phyloP scores from a whole-genome alignment of 495 filamentous ascomycete genomes.

The Lepraria neglecta region DNA sequence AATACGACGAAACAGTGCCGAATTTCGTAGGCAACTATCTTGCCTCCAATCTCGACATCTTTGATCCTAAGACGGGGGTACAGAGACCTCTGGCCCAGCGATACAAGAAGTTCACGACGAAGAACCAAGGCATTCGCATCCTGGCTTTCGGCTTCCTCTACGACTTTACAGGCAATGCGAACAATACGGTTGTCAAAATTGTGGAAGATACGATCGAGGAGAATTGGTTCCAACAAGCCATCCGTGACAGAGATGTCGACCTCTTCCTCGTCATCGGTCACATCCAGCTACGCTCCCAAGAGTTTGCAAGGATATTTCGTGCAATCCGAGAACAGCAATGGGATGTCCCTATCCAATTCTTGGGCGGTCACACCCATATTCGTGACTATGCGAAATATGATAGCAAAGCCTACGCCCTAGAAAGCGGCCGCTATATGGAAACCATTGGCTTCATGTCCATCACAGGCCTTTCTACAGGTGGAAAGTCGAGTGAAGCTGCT shows the following conservation, averaged over 20 bases:
- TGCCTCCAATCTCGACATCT: constrained; percentile 88
- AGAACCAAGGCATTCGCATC: constrained; percentile 76
- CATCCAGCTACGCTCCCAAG: constrained; percentile 69
- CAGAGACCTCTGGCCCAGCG: constrained; percentile 72
- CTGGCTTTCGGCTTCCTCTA: constrained; percentile 91
- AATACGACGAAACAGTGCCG: constrained; percentile 71
- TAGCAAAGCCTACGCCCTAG: constrained; percentile 69
- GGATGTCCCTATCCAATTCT: constrained; percentile 84
- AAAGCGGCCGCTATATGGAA: constrained; percentile 94
- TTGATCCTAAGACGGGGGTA: constrained; percentile 60
- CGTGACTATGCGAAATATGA: constrained; percentile 81
- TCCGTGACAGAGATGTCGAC: constrained; percentile 72
- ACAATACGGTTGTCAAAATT: constrained; percentile 77
- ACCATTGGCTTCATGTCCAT: constrained; percentile 96
- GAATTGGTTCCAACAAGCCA: constrained; percentile 82
- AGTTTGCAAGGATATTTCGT: constrained; percentile 69
- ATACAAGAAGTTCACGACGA: constrained; percentile 81
- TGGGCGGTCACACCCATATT: constrained; percentile 88
- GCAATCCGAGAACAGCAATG: constrained; percentile 71
- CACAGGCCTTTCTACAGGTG: constrained; percentile 51
- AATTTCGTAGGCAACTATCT: constrained; percentile 71
- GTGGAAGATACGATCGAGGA: constrained; percentile 75
- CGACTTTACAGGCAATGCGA: constrained; percentile 80
- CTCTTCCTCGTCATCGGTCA: constrained; percentile 85
- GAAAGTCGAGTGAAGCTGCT: constrained; percentile 24